Evolutionary conservation across 805 yeast genomes (phyloP), one percentile per base, ranked within the genome.

Genomic region (Tetrapisispora fleetii): DNA sequence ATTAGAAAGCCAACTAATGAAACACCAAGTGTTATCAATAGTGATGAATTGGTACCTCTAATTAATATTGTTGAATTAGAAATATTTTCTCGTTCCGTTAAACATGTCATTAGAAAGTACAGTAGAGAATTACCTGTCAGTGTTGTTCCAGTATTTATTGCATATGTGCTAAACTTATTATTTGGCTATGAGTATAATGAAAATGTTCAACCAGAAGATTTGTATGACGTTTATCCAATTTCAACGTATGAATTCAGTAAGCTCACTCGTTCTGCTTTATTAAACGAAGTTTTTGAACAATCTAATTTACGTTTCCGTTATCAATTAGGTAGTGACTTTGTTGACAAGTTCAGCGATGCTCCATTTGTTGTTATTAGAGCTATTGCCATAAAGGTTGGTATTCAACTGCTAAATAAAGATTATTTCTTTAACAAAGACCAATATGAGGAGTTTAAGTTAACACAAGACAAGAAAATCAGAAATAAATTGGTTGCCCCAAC

Each of bases 31-130:
- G 58, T 64, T n/a, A 59, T 65, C 38, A 68, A 67, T 38, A 58
- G 60, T 27, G 67, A 63, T 37, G 63, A 65, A 53, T 70, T 77
- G 51, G 57, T 67, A 7, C 70, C 80, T n/a, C 69, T 85, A 43
- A 65, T 72, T 48, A 62, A 57, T 14, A 64, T 81, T 37, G 64
- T 80, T 30, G 63, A 65, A 46, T 45, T 63, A 18, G 98, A 90
- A 67, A 82, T 90, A 71, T 65, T 90, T 57, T 77, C 91, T 22
- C 82, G 99, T 68, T 78, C 86, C 27, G 66, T 78, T 45, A 91
- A 91, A 69, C 95, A 88, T 58, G 63, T 82, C 41, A 67, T 90
- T 58, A 80, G 88, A 60, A 62, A 65, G 3, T 60, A 65, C 27
- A 63, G 82, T 37, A 56, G 54, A 6, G 48, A 56, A 1, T 59